Evolutionary conservation across 805 yeast genomes (phyloP).

Genomic region (Suhomyces pyralidae): DNA sequence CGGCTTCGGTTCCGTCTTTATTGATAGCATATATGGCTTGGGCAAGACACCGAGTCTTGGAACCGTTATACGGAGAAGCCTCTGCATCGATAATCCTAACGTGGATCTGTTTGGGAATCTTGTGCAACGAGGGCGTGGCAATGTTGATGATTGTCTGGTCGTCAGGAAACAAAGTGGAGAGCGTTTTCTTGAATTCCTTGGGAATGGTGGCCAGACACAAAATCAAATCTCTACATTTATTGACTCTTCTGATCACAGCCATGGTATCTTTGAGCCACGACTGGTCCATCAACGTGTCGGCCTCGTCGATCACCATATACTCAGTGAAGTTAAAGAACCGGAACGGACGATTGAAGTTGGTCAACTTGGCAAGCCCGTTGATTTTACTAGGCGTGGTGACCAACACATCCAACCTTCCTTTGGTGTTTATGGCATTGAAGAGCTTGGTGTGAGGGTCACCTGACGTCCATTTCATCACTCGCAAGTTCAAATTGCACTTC

Average conservation of each 20-base stretch:
- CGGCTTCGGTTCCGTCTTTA: conserved; percentile 77
- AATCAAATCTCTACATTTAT: conserved; percentile 57
- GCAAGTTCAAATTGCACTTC: conserved; percentile 35
- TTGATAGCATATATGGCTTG: conserved; percentile 85
- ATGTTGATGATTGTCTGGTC: conserved; percentile 51
- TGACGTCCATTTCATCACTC: conserved; percentile 60
- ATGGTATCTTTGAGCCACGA: conserved; percentile 71
- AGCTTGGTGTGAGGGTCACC: conserved; percentile 54
- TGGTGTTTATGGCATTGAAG: conserved; percentile 39
- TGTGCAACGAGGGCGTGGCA: conserved; percentile 79
- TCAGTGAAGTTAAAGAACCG: conserved; percentile 44
- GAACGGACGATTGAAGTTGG: conserved; percentile 29
- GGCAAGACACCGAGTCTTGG: conserved; percentile 78
- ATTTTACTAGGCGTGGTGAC: conserved; percentile 85
- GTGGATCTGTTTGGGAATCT: conserved; percentile 72
- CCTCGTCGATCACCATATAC: conserved; percentile 83
- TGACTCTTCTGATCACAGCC: conserved; percentile 48
- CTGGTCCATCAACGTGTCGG: conserved; percentile 85
- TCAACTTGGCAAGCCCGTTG: conserved; percentile 35
- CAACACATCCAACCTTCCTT: conserved; percentile 65
- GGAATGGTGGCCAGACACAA: conserved; percentile 93
- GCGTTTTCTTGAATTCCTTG: conserved; percentile 61
- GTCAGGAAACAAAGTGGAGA: conserved; percentile 59
- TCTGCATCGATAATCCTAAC: conserved; percentile 75
- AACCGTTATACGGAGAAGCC: conserved; percentile 76